A percentile compares a stretch with the other conserved stretches of the same genome.
Evolutionary conservation across 805 yeast genomes (phyloP).

Genomic region (Candida stauntonica): DNA sequence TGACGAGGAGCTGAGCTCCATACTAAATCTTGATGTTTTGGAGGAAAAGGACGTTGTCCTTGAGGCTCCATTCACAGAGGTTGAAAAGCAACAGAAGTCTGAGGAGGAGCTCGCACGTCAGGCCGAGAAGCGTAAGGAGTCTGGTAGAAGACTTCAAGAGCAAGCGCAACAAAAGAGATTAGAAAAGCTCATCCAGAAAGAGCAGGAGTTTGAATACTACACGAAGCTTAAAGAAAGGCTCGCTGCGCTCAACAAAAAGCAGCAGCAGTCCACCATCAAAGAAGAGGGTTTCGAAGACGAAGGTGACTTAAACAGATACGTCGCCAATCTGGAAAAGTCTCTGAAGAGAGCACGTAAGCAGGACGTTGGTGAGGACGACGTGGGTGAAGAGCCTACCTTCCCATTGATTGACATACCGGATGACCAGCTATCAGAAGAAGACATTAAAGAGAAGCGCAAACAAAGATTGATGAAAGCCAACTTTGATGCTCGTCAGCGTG

Average conservation of each 20-base stretch:
- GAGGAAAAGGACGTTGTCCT: conserved; percentile 69
- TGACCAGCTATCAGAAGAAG: conserved; percentile 72
- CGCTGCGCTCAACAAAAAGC: conserved; percentile 45
- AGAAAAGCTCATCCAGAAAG: conserved; percentile 76
- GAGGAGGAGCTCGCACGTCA: conserved; percentile 78
- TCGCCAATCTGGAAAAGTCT: conserved; percentile 60
- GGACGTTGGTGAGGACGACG: conserved; percentile 56
- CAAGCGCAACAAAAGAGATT: conserved; percentile 83
- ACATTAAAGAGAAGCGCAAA: conserved; percentile 78
- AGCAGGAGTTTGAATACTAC: conserved; percentile 74
- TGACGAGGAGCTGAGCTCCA: conserved; percentile 51
- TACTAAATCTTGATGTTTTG: conserved; percentile 57
- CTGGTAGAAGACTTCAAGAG: conserved; percentile 84
- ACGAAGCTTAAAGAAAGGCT: conserved; percentile 51
- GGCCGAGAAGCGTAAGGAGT: conserved; percentile 76
- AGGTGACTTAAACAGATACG: conserved; percentile 62
- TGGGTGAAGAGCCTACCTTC: conserved; percentile 45
- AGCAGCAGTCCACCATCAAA: conserved; percentile 50
- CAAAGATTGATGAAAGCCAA: conserved; percentile 82
- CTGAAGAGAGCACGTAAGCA: conserved; percentile 62
- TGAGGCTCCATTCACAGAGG: conserved; percentile 76
- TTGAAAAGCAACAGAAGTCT: conserved; percentile 64
- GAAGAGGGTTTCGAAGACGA: conserved; percentile 78
- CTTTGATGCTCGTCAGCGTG: conserved; percentile 81
- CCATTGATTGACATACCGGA: conserved; percentile 83